A percentile compares a stretch with the other conserved stretches of the same genome.
Evolutionary conservation across 495 filamentous ascomycete species (phyloP).

Genomic region (Annulohypoxylon stygium): DNA sequence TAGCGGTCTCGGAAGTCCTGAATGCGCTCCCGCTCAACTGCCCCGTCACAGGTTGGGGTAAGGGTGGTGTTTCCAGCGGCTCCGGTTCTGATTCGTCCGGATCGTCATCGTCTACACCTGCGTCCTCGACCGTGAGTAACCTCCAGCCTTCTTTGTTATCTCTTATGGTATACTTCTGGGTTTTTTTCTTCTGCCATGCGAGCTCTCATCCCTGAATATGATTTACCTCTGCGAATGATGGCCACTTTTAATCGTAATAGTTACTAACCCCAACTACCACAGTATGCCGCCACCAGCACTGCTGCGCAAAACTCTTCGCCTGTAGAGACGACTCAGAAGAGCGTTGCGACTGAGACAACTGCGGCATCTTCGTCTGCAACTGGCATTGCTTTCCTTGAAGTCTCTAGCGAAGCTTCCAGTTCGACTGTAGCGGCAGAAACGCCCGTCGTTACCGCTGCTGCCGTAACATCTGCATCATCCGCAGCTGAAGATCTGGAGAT

Average conservation of each 20-base stretch:
- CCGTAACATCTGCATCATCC: constrained; percentile 47
- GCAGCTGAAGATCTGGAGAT: constrained; percentile 55
- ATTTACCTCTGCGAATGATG: neutral
- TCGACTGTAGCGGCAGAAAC: constrained; percentile 56
- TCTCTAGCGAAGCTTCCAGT: constrained; percentile 48
- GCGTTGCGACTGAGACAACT: neutral
- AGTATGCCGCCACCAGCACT: constrained; percentile 28
- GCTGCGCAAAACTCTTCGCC: constrained; percentile 5
- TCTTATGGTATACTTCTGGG: constrained; percentile 14
- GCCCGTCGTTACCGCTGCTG: constrained; percentile 47
- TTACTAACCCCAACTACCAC: constrained; percentile 23
- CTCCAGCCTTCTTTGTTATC: constrained; percentile 23
- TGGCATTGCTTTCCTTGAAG: constrained; percentile 34
- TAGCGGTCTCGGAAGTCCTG: constrained; percentile 49
- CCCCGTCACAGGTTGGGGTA: constrained; percentile 58
- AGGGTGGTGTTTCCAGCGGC: constrained; percentile 48
- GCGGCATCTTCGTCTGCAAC: constrained; percentile 12
- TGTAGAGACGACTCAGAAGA: constrained; percentile 15
- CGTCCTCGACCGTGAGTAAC: constrained; percentile 32
- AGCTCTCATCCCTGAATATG: constrained; percentile 4
- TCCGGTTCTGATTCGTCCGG: constrained; percentile 34
- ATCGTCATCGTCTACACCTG: constrained; percentile 19
- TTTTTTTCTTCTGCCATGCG: constrained; percentile 10
- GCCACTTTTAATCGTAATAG: neutral
- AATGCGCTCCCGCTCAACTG: constrained; percentile 72